A percentile compares a stretch with the other conserved stretches of the same genome.
These are phyloP conservation scores for Basipetospora chlamydospora DNA, from an alignment of 2,329 filamentous ascomycete genomes.

Conservation along the genomic window DNA sequence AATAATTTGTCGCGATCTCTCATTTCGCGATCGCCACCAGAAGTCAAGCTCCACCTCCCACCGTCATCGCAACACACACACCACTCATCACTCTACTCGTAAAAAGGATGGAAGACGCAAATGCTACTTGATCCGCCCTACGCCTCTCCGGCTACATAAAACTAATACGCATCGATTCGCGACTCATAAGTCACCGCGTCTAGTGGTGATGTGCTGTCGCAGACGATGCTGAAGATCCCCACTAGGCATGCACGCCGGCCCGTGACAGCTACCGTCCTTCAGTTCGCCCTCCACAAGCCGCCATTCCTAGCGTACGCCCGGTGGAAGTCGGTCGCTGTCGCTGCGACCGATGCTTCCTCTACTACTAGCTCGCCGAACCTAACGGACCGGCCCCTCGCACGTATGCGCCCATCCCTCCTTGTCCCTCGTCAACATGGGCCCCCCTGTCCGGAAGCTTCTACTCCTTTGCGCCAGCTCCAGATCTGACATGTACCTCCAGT, in stretches of 20 bases:
- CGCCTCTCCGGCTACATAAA: too few relatives aligned
- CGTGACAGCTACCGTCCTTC: neutral
- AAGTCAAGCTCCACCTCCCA: too few relatives aligned
- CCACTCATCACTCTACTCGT: too few relatives aligned
- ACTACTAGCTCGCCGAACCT: slow-evolving; percentile 1
- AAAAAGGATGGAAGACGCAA: too few relatives aligned
- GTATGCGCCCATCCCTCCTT: slow-evolving; percentile 17
- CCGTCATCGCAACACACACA: too few relatives aligned
- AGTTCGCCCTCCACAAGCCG: slow-evolving; percentile 3
- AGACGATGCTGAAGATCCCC: slow-evolving; percentile 3
- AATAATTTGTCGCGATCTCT: too few relatives aligned
- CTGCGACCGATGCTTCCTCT: slow-evolving; percentile 1
- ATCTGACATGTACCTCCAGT: slow-evolving; percentile 18
- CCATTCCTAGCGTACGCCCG: slow-evolving; percentile 23
- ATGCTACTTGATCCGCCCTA: too few relatives aligned
- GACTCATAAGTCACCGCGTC: too few relatives aligned
- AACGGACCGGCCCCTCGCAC: slow-evolving; percentile 16
- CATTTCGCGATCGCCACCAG: too few relatives aligned
- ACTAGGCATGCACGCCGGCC: slow-evolving; percentile 3
- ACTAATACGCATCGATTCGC: too few relatives aligned
- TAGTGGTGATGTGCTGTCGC: slow-evolving; percentile 1
- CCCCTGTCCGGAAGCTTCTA: neutral
- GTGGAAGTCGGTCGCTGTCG: slow-evolving; percentile 27
- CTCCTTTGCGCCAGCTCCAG: neutral
- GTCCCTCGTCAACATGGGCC: too few relatives aligned